Evolutionary conservation across 352 stramenopile genomes (phyloP).

Genomic region (Phytophthora uliginosa): DNA sequence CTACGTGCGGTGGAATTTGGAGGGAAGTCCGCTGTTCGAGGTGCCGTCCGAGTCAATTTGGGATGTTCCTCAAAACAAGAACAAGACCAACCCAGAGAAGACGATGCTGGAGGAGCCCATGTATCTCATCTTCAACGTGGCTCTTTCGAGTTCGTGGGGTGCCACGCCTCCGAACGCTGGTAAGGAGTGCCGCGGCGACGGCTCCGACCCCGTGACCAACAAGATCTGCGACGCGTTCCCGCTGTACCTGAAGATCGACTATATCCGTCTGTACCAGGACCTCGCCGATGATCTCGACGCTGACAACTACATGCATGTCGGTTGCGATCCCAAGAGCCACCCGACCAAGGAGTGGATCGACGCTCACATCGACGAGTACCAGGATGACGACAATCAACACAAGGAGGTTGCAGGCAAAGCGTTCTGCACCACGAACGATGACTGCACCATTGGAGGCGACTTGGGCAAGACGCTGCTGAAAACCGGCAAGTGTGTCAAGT

Average conservation of each 20-base stretch:
- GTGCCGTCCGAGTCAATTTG: slow-evolving; percentile 65
- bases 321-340: slow-evolving; percentile 54
- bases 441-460: slow-evolving; percentile 56
- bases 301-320: slow-evolving; percentile 48
- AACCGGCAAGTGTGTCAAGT: slow-evolving; percentile 49
- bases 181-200: slow-evolving; percentile 33
- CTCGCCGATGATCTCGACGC: slow-evolving; percentile 42
- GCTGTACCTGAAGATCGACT: slow-evolving; percentile 85
- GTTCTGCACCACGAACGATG: slow-evolving; percentile 58
- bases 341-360: slow-evolving; percentile 63
- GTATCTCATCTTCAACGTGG: slow-evolving; percentile 96
- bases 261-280: slow-evolving; percentile 90
- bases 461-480: slow-evolving; percentile 25
- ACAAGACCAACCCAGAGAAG: slow-evolving; percentile 66
- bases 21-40: slow-evolving; percentile 85
- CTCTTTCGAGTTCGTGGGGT: slow-evolving; percentile 86
- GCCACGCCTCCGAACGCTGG: slow-evolving; percentile 34
- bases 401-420: slow-evolving; percentile 63
- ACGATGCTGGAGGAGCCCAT: slow-evolving; percentile 93
- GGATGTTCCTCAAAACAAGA: slow-evolving; percentile 41
- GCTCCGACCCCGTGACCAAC: slow-evolving; percentile 43
- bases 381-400: slow-evolving; percentile 58
- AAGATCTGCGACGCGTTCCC: slow-evolving; percentile 62
- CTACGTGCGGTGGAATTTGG: slow-evolving; percentile 64
- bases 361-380: slow-evolving; percentile 50